Conservation (phyloP, 202 grass and related monocot genomes). For the Zizania palustris region DNA sequence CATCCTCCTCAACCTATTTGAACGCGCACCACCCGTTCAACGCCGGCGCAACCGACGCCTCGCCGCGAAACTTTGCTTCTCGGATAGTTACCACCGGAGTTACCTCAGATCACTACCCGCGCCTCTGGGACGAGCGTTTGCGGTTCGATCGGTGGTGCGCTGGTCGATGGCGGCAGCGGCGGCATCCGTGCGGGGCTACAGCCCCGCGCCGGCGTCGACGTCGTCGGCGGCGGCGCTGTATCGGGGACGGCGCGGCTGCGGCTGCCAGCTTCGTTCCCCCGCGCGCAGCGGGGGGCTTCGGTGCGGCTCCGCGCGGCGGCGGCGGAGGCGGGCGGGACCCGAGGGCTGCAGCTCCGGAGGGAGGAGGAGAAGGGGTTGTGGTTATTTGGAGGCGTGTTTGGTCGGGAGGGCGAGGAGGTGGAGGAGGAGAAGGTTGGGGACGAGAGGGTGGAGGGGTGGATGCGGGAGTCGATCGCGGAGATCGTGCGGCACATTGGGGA, state of each 20-base stretch:
- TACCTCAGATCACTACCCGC: background rate
- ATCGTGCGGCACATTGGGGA: slow-evolving; percentile 83
- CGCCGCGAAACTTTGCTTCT: slow-evolving; percentile 11
- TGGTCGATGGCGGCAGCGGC: slow-evolving; percentile 40
- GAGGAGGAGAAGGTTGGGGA: slow-evolving; percentile 30
- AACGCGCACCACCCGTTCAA: slow-evolving; percentile 45
- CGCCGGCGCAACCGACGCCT: slow-evolving; percentile 37
- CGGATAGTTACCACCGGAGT: background rate
- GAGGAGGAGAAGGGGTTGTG: background rate
- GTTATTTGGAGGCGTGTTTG: background rate
- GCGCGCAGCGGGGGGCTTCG: background rate
- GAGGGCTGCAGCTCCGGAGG: slow-evolving; percentile 32
- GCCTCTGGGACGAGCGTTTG: background rate
- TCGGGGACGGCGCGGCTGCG: slow-evolving; percentile 14
- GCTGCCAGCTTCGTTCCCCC: background rate
- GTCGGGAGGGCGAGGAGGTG: slow-evolving; percentile 3
- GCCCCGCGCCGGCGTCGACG: slow-evolving; percentile 34
- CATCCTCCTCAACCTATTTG: slow-evolving; percentile 41
- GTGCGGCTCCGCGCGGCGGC: slow-evolving; percentile 33
- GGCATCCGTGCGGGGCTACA: slow-evolving; percentile 39
- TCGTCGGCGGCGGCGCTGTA: slow-evolving; percentile 27
- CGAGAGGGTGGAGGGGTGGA: slow-evolving; percentile 71
- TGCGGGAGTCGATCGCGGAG: slow-evolving; percentile 73
- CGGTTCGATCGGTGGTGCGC: slow-evolving; percentile 16
- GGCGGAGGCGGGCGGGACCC: slow-evolving; percentile 34